Base-by-base conservation (phyloP, 2,329 filamentous ascomycete genomes). In the Verticillium klebahnii region DNA sequence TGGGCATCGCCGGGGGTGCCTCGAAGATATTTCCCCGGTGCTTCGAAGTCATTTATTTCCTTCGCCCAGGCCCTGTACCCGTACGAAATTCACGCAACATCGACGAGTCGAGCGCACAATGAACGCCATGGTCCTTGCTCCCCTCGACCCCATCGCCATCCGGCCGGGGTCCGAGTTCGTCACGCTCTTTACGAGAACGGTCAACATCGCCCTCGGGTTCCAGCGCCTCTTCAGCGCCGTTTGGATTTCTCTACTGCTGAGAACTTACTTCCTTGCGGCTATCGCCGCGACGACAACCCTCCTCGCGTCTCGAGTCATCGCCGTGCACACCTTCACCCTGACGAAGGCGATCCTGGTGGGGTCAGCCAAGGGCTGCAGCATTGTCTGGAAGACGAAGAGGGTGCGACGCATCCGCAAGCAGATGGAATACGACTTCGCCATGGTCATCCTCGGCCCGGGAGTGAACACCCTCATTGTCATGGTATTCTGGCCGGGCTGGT, bases 401-500 rank as follows among this genome's bases (percentile, higher is more conserved):
- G 58, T 74, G 17, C 71, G 70, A 61, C 70, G 68, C n/a, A 57
- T 83, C 45, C 73, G 79, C 50, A 80, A 77, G 64, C 80, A 79
- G 65, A 64, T 84, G 60, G 80, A 80, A 61, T 80, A 80, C 65
- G 84, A 86, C 69, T 77, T 86, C 61, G 80, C 78, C 62, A 73
- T 79, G 57, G 75, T 81, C 58, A 73, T 85, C 40, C 75, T 86
- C 25, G 82, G 83, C 3, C 76, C 78, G 6, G 76, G 80, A 29
- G 78, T 77, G 5, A 84, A 84, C 64, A 68, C 72, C 34, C 56
- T 86, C 61, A 75, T 81, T 63, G 69, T 85, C 36, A 56, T 85
- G 62, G 64, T 85, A 64, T 82, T 86, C 66, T 86, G 83, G 84
- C 84, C 84, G 0, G 84, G 84, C 0, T 86, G 84, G 83, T 72